These are phyloP conservation scores for Symbiodinium natans DNA, from an alignment of 73 alveolate genomes.

Conservation along the genomic window DNA sequence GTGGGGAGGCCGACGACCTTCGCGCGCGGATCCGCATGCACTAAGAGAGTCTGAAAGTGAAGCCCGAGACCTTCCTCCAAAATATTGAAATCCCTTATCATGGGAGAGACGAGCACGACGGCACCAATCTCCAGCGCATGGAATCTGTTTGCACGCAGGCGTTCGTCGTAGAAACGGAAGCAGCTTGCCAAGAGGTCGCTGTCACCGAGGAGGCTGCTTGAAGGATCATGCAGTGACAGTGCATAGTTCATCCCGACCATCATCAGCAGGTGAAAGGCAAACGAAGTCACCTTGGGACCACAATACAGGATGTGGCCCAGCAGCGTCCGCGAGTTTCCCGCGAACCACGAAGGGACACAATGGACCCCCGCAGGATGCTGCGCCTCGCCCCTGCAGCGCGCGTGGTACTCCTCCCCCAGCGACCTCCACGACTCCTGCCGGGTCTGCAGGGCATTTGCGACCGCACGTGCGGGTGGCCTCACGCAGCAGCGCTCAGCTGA, in stretches of 20 bases:
- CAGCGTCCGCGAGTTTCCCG: neutral
- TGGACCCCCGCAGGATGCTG: too few species aligned
- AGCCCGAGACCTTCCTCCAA: too few species aligned
- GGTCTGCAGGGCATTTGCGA: too few species aligned
- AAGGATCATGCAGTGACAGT: neutral
- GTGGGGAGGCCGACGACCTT: slow-evolving; percentile 6
- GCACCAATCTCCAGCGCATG: neutral
- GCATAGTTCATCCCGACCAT: slow-evolving; percentile 13
- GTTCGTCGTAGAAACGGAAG: slow-evolving; percentile 8
- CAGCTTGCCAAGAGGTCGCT: slow-evolving; percentile 7
- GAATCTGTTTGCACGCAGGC: neutral
- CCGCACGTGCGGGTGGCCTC: too few species aligned
- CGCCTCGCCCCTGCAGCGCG: too few species aligned
- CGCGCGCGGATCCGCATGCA: too few species aligned
- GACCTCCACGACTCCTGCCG: too few species aligned
- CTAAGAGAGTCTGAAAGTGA: too few species aligned
- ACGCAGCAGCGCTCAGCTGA: too few species aligned
- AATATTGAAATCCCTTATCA: too few species aligned
- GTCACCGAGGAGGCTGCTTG: too few species aligned
- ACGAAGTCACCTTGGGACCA: neutral
- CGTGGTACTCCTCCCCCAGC: too few species aligned
- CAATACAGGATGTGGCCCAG: neutral
- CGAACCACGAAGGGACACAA: neutral
- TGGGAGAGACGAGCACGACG: slow-evolving; percentile 4
- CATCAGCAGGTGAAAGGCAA: slow-evolving; percentile 20